Conservation (phyloP, 352 stramenopile species). For the Globisporangium abappressorium region DNA sequence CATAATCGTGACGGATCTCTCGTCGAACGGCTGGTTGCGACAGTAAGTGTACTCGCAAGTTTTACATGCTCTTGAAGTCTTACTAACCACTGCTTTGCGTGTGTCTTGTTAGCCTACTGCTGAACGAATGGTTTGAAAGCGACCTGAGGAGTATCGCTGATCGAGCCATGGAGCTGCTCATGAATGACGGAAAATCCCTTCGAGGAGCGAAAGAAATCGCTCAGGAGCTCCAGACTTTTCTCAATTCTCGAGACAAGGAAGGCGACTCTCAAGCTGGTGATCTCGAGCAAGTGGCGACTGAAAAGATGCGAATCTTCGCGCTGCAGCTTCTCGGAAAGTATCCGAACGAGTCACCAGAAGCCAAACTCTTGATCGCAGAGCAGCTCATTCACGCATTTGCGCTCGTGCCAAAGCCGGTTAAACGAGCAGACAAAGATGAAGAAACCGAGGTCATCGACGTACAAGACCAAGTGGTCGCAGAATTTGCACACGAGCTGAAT, state of each 20-base stretch:
- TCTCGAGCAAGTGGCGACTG: neutral
- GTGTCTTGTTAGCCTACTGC: slow-evolving; percentile 18
- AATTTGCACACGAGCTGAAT: slow-evolving; percentile 10
- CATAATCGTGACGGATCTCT: slow-evolving; percentile 6
- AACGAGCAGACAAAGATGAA: neutral
- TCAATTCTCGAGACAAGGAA: neutral
- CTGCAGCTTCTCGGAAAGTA: slow-evolving; percentile 9
- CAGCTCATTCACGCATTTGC: slow-evolving; percentile 9
- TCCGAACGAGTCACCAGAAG: neutral
- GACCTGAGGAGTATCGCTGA: slow-evolving; percentile 18
- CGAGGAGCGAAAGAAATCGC: slow-evolving; percentile 20
- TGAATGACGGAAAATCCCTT: slow-evolving; percentile 17
- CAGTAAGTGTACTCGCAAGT: slow-evolving; percentile 8
- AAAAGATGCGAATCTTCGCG: neutral
- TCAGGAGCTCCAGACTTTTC: slow-evolving; percentile 11
- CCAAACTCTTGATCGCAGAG: neutral
- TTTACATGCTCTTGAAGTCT: neutral
- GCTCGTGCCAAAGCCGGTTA: slow-evolving; percentile 1
- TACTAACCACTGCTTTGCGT: neutral
- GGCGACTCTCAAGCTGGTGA: neutral
- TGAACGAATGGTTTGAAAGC: slow-evolving; percentile 22
- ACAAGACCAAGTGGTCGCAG: slow-evolving; percentile 6
- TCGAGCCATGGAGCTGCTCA: slow-evolving; percentile 16
- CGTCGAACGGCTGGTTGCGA: slow-evolving; percentile 10
- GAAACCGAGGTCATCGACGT: neutral